Conservation (phyloP, 805 yeast species). For the Teunomyces pallodes region DNA sequence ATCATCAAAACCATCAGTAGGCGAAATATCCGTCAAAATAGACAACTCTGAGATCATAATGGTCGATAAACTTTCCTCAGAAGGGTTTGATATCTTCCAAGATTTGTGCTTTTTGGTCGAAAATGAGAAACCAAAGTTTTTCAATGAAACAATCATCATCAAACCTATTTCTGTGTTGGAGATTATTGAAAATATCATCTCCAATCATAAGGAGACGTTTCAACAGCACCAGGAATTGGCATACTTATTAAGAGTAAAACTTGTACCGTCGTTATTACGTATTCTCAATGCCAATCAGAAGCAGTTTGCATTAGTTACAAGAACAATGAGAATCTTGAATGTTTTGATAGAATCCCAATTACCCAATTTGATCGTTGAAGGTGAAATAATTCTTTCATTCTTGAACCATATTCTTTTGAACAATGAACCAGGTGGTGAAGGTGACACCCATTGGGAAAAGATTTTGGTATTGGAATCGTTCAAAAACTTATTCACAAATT, state of each 20-base stretch:
- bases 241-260: slow-evolving; percentile 59
- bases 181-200: slow-evolving; percentile 72
- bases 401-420: slow-evolving; percentile 68
- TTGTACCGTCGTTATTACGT: slow-evolving; percentile 74
- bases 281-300: slow-evolving; percentile 51
- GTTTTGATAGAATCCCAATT: slow-evolving; percentile 60
- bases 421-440: slow-evolving; percentile 47
- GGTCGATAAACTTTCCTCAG: slow-evolving; percentile 57
- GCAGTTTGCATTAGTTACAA: slow-evolving; percentile 66
- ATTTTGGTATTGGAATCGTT: slow-evolving; percentile 72
- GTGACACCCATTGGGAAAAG: slow-evolving; percentile 58
- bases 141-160: slow-evolving; percentile 50
- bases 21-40: slow-evolving; percentile 35
- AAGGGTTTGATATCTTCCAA: slow-evolving; percentile 64
- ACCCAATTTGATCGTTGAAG: slow-evolving; percentile 63
- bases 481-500: slow-evolving; percentile 57
- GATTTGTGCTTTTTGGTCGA: slow-evolving; percentile 73
- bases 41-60: slow-evolving; percentile 44
- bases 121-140: slow-evolving; percentile 51
- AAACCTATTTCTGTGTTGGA: slow-evolving; percentile 71
- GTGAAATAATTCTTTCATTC: slow-evolving; percentile 76
- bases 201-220: slow-evolving; percentile 60
- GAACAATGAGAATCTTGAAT: slow-evolving; percentile 71
- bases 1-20: neutral
- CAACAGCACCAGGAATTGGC: slow-evolving; percentile 60